phyloP scores from a whole-genome alignment of 331 rosid genomes.

The Rosa hybrid region DNA sequence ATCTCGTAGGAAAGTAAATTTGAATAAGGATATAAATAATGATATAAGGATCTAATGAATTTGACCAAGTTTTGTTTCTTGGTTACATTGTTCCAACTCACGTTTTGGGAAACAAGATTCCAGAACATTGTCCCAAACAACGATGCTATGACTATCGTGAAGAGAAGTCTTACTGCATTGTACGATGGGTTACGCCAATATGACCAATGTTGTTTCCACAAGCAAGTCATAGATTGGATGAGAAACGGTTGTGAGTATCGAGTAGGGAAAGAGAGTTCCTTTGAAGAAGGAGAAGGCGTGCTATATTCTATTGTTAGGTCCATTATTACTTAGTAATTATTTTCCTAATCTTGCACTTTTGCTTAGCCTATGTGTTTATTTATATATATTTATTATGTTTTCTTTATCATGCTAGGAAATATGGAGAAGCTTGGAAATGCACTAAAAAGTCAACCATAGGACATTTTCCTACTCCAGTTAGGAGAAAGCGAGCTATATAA shows the following conservation, averaged over 20 bases:
- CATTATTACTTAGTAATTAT: no score
- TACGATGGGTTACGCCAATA: slow-evolving; percentile 77
- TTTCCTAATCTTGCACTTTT: no score
- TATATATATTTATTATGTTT: no score
- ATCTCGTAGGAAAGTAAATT: not conserved
- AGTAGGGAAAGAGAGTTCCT: slow-evolving; percentile 39
- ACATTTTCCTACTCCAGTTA: no score
- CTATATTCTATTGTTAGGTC: slow-evolving; percentile 16
- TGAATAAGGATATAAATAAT: not conserved
- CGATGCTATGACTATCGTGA: slow-evolving; percentile 50
- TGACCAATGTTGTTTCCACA: slow-evolving; percentile 86
- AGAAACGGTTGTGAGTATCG: slow-evolving; percentile 48
- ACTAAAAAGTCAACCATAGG: no score
- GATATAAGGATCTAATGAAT: not conserved
- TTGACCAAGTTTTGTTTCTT: not conserved
- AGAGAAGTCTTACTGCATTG: slow-evolving; percentile 63
- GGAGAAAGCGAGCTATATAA: no score
- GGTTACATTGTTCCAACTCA: slow-evolving; percentile 23
- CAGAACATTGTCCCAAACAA: slow-evolving; percentile 78
- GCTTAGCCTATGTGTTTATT: no score
- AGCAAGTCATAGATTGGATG: slow-evolving; percentile 70
- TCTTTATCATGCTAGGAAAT: no score
- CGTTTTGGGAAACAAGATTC: slow-evolving; percentile 74
- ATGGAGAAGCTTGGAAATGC: no score
- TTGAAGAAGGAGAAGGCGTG: slow-evolving; percentile 38